Base-by-base conservation (phyloP, 305 asterid species). In the Fraxinus platypoda region DNA sequence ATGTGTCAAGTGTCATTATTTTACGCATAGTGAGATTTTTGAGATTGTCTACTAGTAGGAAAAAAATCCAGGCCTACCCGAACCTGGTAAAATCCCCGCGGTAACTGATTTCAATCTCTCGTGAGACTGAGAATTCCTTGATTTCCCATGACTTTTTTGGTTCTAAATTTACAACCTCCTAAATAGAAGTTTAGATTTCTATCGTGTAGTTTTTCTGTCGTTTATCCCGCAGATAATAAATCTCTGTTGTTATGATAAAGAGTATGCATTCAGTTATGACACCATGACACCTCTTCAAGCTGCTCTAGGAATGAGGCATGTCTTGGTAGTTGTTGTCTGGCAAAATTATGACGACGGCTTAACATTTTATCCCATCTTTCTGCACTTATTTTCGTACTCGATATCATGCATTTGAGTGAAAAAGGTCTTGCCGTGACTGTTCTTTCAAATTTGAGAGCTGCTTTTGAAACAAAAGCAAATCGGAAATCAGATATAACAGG, bases 261-360 rank as follows among this genome's bases (percentile, higher is more conserved):
- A 89, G n/a, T 90, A 89, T 13, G 89, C 87, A 37, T 89, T 81
- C 70, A 89, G 90, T 81, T 94, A 31, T 31, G 97, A 90, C 74
- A 83, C 86, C 84, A 85, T 94, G 99, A 89, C 93, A 28, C 97
- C 97, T 75, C 86, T 94, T 52, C 97, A 92, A 90, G 98, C 96
- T 83, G 98, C 97, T 77, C 77, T 94, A 76, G 86, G 90, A 80
- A 88, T 87, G 80, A 83, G 81, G 82, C 17, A 3, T 13, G 57
- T 13, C 57, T 46, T 13, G 57, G 1, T 13, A 4, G 7, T 46
- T 15, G 57, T 46, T 13, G 12, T 41, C 15, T 2, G 49, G 15
- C 49, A 41, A 41, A 41, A 41, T 41, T 41, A 46, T 13, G 57
- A 46, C 0, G 13, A 46, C 2, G 57, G 19, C 57, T 15, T 13